These are phyloP conservation scores for Silene uniflora DNA, from an alignment of 148 eudicot genomes.

Conservation along the genomic window DNA sequence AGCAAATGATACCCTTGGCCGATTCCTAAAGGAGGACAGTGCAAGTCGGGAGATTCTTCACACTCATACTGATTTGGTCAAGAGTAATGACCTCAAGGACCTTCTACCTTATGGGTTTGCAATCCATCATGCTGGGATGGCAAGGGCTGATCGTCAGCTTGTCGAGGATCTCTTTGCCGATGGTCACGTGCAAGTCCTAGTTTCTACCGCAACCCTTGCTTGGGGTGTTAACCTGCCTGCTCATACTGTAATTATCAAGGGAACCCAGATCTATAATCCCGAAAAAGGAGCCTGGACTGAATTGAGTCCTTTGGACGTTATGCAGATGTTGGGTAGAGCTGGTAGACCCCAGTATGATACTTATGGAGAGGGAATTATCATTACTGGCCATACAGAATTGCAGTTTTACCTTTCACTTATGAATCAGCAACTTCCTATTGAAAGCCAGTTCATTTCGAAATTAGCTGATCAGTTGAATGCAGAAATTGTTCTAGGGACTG, in stretches of 20 bases:
- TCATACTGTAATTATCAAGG: conserved; percentile 73
- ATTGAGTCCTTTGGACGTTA: conserved; percentile 73
- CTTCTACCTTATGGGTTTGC: conserved; percentile 75
- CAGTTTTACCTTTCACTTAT: conserved; percentile 69
- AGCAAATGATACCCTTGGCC: conserved; percentile 63
- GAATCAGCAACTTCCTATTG: conserved; percentile 82
- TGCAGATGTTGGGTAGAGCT: conserved; percentile 89
- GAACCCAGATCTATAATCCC: conserved; percentile 76
- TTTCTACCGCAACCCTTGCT: conserved; percentile 78
- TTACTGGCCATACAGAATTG: conserved; percentile 66
- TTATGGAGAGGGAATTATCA: conserved; percentile 72
- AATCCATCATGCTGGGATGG: conserved; percentile 75
- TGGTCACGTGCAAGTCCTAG: conserved; percentile 67
- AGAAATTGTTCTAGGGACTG: conserved; percentile 91
- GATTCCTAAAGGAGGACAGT: conserved; percentile 69
- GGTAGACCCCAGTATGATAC: conserved; percentile 82
- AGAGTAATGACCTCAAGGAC: conserved; percentile 71
- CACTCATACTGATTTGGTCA: conserved; percentile 52
- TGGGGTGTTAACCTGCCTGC: conserved; percentile 86
- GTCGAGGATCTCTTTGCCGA: conserved; percentile 69
- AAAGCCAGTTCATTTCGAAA: conserved; percentile 68
- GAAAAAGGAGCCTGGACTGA: conserved; percentile 87
- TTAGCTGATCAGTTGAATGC: conserved; percentile 94
- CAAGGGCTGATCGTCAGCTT: conserved; percentile 65
- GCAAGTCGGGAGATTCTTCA: conserved; percentile 71